A percentile compares a stretch with the other conserved stretches of the same genome.
These are phyloP conservation scores for Tricholoma furcatifolium DNA, from an alignment of 768 basidiomycete genomes.

Conservation along the genomic window DNA sequence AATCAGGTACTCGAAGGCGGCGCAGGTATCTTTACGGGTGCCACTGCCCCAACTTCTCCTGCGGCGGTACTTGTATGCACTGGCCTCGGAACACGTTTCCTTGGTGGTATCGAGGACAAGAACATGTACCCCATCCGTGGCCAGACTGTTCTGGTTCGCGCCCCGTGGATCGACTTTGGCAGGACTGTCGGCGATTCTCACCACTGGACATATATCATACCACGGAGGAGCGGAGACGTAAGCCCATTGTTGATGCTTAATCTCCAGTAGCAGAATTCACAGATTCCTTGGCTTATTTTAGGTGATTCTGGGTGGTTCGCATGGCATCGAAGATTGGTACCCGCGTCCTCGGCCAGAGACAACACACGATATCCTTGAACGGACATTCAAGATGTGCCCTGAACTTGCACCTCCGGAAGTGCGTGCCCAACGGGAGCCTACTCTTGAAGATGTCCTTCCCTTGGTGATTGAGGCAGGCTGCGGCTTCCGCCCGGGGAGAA, in stretches of 20 bases:
- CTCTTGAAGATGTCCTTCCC: constrained; percentile 46
- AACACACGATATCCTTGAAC: constrained; percentile 55
- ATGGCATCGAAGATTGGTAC: constrained; percentile 63
- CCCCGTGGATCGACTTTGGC: constrained; percentile 64
- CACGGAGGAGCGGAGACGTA: constrained; percentile 57
- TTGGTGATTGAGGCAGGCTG: constrained; percentile 51
- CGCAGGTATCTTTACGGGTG: constrained; percentile 30
- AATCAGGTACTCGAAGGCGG: constrained; percentile 68
- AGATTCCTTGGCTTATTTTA: constrained; percentile 11
- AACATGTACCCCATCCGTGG: constrained; percentile 76
- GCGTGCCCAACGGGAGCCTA: constrained; percentile 43
- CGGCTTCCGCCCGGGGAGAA: constrained; percentile 66
- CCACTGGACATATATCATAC: constrained; percentile 64
- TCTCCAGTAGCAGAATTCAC: neutral
- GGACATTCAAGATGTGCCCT: constrained; percentile 49
- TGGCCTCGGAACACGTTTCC: constrained; percentile 69
- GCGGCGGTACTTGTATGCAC: constrained; percentile 69
- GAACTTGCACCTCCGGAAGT: constrained; percentile 58
- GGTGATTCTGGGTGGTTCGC: constrained; percentile 65
- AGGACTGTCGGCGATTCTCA: constrained; percentile 39
- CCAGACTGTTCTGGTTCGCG: constrained; percentile 76
- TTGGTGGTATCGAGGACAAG: constrained; percentile 82
- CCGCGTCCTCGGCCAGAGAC: constrained; percentile 64
- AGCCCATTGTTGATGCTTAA: neutral
- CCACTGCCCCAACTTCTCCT: constrained; percentile 23